Conservation (phyloP, 2,329 filamentous ascomycete genomes). For the Setomelanomma holmii region DNA sequence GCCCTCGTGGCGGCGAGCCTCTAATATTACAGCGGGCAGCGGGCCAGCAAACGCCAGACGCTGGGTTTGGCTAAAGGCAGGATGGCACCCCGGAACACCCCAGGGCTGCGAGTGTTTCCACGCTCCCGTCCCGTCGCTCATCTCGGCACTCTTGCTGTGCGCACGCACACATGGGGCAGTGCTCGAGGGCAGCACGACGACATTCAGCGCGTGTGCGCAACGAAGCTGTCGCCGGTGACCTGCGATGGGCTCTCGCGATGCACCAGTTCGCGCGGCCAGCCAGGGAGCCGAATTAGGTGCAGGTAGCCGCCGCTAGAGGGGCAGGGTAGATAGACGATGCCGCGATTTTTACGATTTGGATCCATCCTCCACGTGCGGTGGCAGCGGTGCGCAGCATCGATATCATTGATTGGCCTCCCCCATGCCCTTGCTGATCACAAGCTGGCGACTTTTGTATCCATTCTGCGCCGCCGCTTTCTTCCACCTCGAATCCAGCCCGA, state of each 20-base stretch:
- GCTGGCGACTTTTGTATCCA: constrained; percentile 26
- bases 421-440: constrained; percentile 28
- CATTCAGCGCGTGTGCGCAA: background rate
- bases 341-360: constrained; percentile 49
- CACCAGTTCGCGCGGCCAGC: constrained; percentile 26
- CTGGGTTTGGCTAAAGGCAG: constrained; percentile 29
- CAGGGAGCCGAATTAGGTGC: constrained; percentile 41
- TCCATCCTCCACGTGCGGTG: constrained; percentile 48
- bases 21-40: constrained; percentile 26
- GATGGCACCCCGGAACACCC: constrained; percentile 6
- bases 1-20: constrained; percentile 37
- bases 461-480: constrained; percentile 25
- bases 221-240: constrained; percentile 4
- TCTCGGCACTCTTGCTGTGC: background rate
- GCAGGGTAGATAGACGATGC: constrained; percentile 47
- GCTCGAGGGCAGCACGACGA: background rate
- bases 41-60: constrained; percentile 10
- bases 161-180: background rate
- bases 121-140: background rate
- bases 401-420: constrained; percentile 38
- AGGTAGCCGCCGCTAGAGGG: constrained; percentile 46
- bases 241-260: constrained; percentile 20
- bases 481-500: constrained; percentile 30
- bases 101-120: background rate
- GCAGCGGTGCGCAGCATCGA: constrained; percentile 33